Base-by-base conservation (phyloP, 768 basidiomycete species). In the Boletus subparvulus region DNA sequence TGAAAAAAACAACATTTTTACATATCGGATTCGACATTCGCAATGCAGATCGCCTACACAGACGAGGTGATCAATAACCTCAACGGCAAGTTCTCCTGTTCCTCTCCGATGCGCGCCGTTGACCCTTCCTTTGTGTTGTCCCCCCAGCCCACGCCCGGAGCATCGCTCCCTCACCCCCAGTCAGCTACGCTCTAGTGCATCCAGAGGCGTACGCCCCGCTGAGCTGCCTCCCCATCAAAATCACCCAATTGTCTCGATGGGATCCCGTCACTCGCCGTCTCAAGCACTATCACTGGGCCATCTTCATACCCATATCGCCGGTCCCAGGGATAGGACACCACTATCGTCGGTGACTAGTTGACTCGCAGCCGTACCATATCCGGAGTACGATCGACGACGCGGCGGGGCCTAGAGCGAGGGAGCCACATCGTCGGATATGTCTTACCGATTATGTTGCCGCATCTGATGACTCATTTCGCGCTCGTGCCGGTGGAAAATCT, bases 401-500 rank as follows among this genome's bases (percentile, higher is more conserved):
- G 40, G 5, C 36, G 48, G 5, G 51, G 55, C 0, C 33, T 39
- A 9, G 54, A 62, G 21, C 43, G 50, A 37, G 61, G 60, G 13
- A 62, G 30, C 30, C 55, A 62, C 37, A 50, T 41, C 14, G 28
- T 61, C 24, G 60, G 60, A 36, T 62, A 41, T 37, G 35, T 61
- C 28, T 28, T n/a, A 9, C 61, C 55, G 2, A 5, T 1, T 3
- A 50, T 50, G 60, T 11, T 61, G 13, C 50, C 61, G 0, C 3
- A 17, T 26, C 55, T 62, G 4, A 55, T 58, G 40, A 51, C 55
- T 8, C 60, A 43, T 30, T 45, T 62, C 3, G 47, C 48, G 16
- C 32, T 41, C 43, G 40, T 46, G 0, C 30, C 24, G n/a, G 30
- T 57, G n/a, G 28, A 43, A 1, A 33, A n/a, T 16, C 3, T 2